phyloP scores from a whole-genome alignment of 352 stramenopile species.

The Blastocystis sp. region DNA sequence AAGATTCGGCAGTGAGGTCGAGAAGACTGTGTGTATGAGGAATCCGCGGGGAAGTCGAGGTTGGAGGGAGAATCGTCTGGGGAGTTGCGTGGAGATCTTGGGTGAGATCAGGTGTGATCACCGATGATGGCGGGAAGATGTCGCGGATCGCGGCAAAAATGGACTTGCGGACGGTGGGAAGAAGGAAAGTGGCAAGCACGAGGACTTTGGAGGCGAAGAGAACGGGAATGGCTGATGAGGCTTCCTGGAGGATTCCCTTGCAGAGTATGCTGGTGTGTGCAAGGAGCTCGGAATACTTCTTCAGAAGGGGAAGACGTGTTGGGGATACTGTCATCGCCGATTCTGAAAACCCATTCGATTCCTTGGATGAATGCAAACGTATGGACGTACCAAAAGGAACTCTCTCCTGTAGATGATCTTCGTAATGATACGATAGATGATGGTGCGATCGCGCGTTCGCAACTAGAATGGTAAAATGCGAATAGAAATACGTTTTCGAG shows the following conservation, averaged over 20 bases:
- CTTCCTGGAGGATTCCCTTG: not conserved
- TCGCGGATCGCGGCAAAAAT: not conserved
- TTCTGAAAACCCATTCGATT: constrained; percentile 1
- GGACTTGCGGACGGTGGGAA: not conserved
- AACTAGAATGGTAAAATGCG: not conserved
- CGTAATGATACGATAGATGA: constrained; percentile 47
- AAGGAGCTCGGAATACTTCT: not conserved
- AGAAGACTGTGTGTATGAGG: not conserved
- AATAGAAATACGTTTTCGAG: constrained; percentile 5
- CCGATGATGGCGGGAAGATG: not conserved
- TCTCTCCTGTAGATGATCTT: constrained; percentile 20
- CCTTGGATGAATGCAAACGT: not conserved
- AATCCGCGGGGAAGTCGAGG: not conserved
- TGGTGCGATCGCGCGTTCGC: constrained; percentile 25
- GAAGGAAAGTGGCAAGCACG: not conserved
- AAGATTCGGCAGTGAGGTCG: not conserved
- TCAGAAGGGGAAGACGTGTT: not conserved
- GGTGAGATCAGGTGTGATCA: not conserved
- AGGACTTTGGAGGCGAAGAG: constrained; percentile 42
- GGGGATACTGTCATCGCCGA: not conserved
- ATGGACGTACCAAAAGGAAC: not conserved
- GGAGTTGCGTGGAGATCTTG: not conserved
- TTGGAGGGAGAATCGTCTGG: not conserved
- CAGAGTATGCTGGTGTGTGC: not conserved
- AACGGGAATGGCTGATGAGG: constrained; percentile 27